These are phyloP conservation scores for Crithidia brevicula DNA, from an alignment of 208 protist genomes.

Conservation along the genomic window DNA sequence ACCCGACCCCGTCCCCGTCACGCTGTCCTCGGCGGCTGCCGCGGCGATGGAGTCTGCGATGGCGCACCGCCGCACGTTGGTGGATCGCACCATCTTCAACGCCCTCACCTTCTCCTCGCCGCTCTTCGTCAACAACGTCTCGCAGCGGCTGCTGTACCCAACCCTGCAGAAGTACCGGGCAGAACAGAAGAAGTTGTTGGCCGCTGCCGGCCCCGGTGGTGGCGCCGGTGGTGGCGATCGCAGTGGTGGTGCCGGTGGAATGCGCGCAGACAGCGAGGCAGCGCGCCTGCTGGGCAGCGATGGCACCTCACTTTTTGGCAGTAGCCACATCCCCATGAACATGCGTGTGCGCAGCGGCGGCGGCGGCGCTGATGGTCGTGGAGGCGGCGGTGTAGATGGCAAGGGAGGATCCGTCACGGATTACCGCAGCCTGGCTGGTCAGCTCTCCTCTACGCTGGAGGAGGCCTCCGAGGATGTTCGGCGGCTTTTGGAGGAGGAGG, in stretches of 20 bases:
- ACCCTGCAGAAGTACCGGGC: constrained; percentile 37
- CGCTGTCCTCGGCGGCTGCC: constrained; percentile 11
- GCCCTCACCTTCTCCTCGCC: constrained; percentile 69
- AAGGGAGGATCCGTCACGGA: constrained; percentile 23
- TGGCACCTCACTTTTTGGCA: constrained; percentile 45
- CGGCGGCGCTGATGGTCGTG: not conserved
- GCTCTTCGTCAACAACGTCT: constrained; percentile 78
- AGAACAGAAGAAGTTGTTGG: constrained; percentile 16
- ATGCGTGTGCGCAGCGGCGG: constrained; percentile 18
- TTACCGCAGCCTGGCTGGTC: constrained; percentile 39
- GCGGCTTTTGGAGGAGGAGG: constrained; percentile 55
- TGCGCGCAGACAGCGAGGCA: constrained; percentile 20
- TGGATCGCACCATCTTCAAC: constrained; percentile 71
- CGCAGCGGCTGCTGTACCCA: constrained; percentile 61
- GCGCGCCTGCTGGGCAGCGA: constrained; percentile 38
- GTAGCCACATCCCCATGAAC: constrained; percentile 24
- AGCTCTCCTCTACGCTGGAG: constrained; percentile 56
- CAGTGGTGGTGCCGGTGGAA: constrained; percentile 14
- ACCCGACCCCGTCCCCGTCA: not conserved
- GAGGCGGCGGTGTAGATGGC: constrained; percentile 1
- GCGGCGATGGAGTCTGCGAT: constrained; percentile 18
- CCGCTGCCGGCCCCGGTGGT: not conserved
- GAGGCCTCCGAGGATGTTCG: constrained; percentile 56
- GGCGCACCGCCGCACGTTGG: constrained; percentile 5
- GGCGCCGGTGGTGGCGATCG: constrained; percentile 5